Evolutionary conservation across 176 grass and related monocot species (phyloP), one percentile per base, ranked within the genome.

Genomic region (Panicum miliaceum): DNA sequence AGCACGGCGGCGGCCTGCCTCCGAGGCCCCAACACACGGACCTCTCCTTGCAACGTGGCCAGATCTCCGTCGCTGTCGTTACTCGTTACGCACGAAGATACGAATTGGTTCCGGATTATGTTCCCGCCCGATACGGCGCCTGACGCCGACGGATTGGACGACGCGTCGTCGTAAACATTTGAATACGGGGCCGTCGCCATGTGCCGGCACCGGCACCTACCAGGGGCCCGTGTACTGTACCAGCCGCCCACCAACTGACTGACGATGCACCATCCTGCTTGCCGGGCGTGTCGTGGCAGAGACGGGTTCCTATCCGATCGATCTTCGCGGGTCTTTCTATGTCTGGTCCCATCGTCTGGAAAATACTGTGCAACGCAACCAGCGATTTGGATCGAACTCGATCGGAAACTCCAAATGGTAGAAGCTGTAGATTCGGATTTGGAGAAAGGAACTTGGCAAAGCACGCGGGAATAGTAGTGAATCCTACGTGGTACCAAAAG

Each of bases 171-270:
- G 63, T 23, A 12, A 0, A 20, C 32, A 40, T 69, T 77, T 63
- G 82, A 81, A 52, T 75, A 75, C 74, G 34, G 50, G 3, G n/a
- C 40, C 71, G 82, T 45, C 26, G 64, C 56, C 78, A 90, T 90
- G 78, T 86, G 88, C 88, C 23, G 42, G 75, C 81, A 64, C n/a
- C 9, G 60, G 66, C 42, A 27, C 68, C 40, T 10, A 73, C 35
- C 68, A 47, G 42, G 77, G 69, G 54, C 26, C 83, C 88, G 50
- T 86, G 71, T 53, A 43, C 40, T 64, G 78, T 47, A 20, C 83
- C 83, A 72, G 1, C 54, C 72, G 64, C 40, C 22, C 88, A 77
- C 83, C 87, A 75, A 81, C 87, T 59, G 75, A 81, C 81, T 57
- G 75, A 74, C 47, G 59, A 27, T 52, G 29, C 43, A 29, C 6